Evolutionary conservation across 2,329 filamentous ascomycete genomes (phyloP).

Genomic region (Neocucurbitaria cava): DNA sequence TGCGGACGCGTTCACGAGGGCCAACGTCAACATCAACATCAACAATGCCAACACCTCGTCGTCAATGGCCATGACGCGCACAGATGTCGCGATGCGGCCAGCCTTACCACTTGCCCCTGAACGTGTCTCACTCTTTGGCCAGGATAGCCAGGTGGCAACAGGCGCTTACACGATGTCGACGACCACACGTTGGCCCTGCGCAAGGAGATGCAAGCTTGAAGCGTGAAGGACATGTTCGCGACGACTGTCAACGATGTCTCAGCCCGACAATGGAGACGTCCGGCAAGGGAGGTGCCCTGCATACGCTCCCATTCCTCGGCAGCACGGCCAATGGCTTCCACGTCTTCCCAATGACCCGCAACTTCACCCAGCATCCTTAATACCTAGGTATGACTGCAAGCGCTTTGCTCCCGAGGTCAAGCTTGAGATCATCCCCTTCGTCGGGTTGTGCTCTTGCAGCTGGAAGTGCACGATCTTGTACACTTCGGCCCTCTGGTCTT

Average conservation of each 20-base stretch:
- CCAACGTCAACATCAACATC: conserved; percentile 4
- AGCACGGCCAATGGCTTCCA: neutral
- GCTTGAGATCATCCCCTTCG: neutral
- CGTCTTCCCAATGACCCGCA: neutral
- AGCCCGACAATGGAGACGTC: neutral
- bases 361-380: neutral
- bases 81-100: neutral
- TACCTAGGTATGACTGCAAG: neutral
- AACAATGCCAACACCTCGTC: neutral
- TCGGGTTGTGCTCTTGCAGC: neutral
- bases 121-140: neutral
- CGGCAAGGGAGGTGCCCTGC: neutral
- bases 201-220: neutral
- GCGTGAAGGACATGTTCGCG: neutral
- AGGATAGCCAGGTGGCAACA: conserved; percentile 2
- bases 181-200: neutral
- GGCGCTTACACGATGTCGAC: neutral
- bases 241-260: neutral
- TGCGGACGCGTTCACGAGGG: neutral
- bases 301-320: neutral
- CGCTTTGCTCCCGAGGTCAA: neutral
- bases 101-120: conserved; percentile 2
- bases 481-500: conserved; percentile 18
- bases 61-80: neutral
- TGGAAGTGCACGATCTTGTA: conserved; percentile 6